Evolutionary conservation across 129 eudicot genomes (phyloP).

Genomic region (Arctium minus): DNA sequence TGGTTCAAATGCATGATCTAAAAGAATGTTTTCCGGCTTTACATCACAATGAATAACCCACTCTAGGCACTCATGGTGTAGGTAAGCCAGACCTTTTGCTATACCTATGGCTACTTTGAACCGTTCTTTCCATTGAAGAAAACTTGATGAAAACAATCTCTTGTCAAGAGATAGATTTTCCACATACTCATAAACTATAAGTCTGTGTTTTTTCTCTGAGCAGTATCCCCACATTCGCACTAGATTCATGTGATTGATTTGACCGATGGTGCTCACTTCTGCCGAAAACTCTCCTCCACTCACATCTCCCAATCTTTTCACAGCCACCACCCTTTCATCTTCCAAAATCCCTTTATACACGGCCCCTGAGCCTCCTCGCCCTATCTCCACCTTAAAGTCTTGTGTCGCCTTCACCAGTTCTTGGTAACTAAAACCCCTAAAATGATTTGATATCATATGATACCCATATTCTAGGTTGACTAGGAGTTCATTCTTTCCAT

Average conservation of each 20-base stretch:
- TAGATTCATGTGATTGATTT: conserved; percentile 53
- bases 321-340: too few relatives aligned
- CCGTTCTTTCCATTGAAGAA: conserved; percentile 38
- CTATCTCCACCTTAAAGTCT: too few relatives aligned
- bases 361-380: too few relatives aligned
- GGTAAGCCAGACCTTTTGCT: background rate
- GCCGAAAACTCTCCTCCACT: conserved; percentile 17
- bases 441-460: too few relatives aligned
- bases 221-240: conserved; percentile 3
- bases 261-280: conserved; percentile 43
- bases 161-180: too few relatives aligned
- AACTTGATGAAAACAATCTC: background rate
- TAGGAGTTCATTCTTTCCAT: conserved; percentile 24
- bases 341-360: too few relatives aligned
- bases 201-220: too few relatives aligned
- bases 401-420: too few relatives aligned
- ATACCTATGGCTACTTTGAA: conserved; percentile 37
- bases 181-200: too few relatives aligned
- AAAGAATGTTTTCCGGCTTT: conserved; percentile 29
- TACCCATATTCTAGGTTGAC: background rate
- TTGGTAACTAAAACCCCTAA: too few relatives aligned
- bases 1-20: conserved; percentile 32
- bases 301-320: too few relatives aligned
- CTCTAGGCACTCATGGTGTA: conserved; percentile 53
- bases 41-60: conserved; percentile 65